phyloP scores from a whole-genome alignment of 1,284 basidiomycete species.

The Singerocomus rubriflavus region DNA sequence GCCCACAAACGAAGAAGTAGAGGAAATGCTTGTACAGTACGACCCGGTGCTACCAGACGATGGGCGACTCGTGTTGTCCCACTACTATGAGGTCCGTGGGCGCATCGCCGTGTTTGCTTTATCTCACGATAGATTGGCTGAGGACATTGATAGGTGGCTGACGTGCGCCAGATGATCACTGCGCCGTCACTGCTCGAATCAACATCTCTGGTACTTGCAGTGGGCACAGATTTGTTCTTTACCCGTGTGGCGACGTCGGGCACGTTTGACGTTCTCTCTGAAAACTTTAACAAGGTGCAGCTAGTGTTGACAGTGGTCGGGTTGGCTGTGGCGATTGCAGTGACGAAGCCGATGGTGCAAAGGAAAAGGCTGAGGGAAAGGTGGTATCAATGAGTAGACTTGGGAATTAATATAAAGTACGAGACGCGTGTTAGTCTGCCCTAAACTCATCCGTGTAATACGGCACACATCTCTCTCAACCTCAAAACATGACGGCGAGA shows the following conservation, averaged over 20 bases:
- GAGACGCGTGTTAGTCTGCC: conserved; percentile 19
- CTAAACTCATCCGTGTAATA: conserved; percentile 10
- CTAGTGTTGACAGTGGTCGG: conserved; percentile 80
- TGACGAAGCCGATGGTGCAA: conserved; percentile 74
- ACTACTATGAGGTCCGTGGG: conserved; percentile 63
- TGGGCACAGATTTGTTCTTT: conserved; percentile 86
- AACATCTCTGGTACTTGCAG: conserved; percentile 84
- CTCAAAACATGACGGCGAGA: conserved; percentile 2
- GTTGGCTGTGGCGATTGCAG: conserved; percentile 67
- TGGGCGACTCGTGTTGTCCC: conserved; percentile 73
- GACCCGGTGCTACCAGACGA: conserved; percentile 77
- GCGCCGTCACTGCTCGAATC: conserved; percentile 88
- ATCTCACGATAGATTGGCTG: background rate
- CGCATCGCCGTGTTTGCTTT: background rate
- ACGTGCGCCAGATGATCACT: conserved; percentile 63
- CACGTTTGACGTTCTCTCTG: conserved; percentile 91
- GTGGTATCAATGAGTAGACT: conserved; percentile 51
- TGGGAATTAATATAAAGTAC: background rate
- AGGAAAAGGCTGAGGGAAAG: conserved; percentile 61
- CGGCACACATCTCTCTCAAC: background rate
- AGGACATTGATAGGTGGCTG: conserved; percentile 51
- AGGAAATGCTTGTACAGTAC: conserved; percentile 86
- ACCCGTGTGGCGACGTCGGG: conserved; percentile 83
- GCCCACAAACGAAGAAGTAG: conserved; percentile 73
- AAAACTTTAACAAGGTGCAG: conserved; percentile 92